phyloP scores from a whole-genome alignment of 768 basidiomycete genomes.

The Boletus vinaceobasis region DNA sequence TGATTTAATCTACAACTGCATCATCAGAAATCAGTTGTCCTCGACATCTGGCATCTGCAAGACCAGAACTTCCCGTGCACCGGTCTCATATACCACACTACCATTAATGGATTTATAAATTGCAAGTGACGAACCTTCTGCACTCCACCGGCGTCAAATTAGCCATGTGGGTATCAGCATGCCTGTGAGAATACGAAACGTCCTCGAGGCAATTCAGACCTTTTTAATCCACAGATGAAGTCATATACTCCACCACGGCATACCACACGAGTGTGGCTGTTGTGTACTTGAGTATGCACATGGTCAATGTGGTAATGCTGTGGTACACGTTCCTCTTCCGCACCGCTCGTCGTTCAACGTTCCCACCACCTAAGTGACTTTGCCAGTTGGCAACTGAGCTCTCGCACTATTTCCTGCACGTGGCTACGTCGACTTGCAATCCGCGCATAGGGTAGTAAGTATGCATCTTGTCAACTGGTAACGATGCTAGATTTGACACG shows the following conservation, averaged over 20 bases:
- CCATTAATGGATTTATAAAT: neutral
- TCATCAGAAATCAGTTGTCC: neutral
- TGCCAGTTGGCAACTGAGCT: neutral
- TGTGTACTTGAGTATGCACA: no score
- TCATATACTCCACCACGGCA: neutral
- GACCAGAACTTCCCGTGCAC: no score
- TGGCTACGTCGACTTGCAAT: neutral
- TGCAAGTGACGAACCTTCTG: neutral
- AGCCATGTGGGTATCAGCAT: neutral
- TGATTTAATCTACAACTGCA: neutral
- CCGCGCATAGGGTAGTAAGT: neutral
- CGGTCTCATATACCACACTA: no score
- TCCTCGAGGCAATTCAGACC: slow-evolving; percentile 4
- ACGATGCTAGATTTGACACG: neutral
- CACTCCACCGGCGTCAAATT: neutral
- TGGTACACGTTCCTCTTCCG: neutral
- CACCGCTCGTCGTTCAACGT: neutral
- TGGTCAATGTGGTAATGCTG: no score
- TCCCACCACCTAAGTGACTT: neutral
- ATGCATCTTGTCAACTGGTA: neutral
- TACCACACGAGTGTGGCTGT: neutral
- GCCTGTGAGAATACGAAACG: slow-evolving; percentile 1
- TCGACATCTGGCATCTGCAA: neutral
- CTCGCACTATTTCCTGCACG: neutral
- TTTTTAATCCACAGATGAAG: neutral